Evolutionary conservation across 1,284 basidiomycete species (phyloP), one percentile per base, ranked within the genome.

Genomic region (Acaromyces ingoldii): DNA sequence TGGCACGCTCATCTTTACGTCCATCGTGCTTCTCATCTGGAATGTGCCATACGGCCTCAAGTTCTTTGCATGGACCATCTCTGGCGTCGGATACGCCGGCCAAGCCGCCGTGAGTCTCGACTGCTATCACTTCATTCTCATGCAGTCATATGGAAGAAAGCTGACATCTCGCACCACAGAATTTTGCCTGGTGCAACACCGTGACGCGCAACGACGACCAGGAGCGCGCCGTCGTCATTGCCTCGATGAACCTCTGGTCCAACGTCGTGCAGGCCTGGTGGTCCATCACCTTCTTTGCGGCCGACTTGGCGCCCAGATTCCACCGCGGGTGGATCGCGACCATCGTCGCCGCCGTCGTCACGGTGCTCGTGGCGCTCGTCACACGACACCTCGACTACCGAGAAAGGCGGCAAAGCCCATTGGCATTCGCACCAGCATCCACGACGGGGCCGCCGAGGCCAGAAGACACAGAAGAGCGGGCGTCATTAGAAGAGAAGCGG

Each of bases 161-260:
- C n/a, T n/a, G n/a, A n/a, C n/a, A n/a, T n/a, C n/a, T n/a, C n/a
- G n/a, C n/a, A n/a, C n/a, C n/a, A n/a, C n/a, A n/a, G n/a, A 74
- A 74, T 55, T 74, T 74, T 48, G 58, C 65, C 9, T 74, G 72
- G 72, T 68, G 68, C 17, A 74, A 73, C 56, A 62, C 67, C n/a
- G 49, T 63, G 1, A 57, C 50, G 28, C 39, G 45, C 0, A 38
- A 51, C 11, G 72, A 74, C 56, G 65, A 70, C n/a, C 67, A 74
- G 51, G 67, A 68, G 29, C 42, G 72, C 4, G 57, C 61, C 0
- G 53, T 70, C 34, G 62, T 70, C 9, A 53, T 72, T 28, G 59
- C 57, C 7, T 55, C 51, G 1, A 66, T 66, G 64, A 67, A 70
- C 42, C 51, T 70, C 7, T 49, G 48, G 11, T 40, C 33, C 41